These are phyloP conservation scores for Madurella fahalii DNA, from an alignment of 2,329 filamentous ascomycete species.

Conservation along the genomic window DNA sequence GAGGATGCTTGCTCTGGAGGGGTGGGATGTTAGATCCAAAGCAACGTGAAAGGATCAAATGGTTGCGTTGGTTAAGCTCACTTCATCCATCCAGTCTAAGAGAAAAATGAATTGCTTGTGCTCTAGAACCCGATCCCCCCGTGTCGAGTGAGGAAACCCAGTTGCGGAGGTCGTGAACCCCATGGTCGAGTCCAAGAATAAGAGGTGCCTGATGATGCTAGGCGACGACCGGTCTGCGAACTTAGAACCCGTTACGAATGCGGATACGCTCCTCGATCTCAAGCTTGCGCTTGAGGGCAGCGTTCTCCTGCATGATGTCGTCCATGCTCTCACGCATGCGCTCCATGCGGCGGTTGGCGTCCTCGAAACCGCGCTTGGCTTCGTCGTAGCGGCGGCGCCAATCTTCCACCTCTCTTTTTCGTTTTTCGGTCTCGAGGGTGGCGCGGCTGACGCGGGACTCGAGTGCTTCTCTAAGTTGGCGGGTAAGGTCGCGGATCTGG, in stretches of 20 bases:
- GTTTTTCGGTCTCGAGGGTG: constrained; percentile 30
- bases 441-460: constrained; percentile 18
- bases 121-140: no score
- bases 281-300: constrained; percentile 27
- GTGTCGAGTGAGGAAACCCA: no score
- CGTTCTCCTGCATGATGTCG: constrained; percentile 28
- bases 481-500: constrained; percentile 34
- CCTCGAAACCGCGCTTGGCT: constrained; percentile 21
- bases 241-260: background rate
- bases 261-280: constrained; percentile 2
- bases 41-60: no score
- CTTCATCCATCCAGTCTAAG: no score
- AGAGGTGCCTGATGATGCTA: no score
- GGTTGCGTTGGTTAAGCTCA: no score
- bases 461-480: constrained; percentile 30
- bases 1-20: no score
- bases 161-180: no score
- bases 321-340: constrained; percentile 28
- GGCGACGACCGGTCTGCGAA: no score
- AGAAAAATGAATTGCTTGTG: no score
- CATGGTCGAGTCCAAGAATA: no score
- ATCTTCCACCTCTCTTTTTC: constrained; percentile 31
- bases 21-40: no score
- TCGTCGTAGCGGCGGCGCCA: constrained; percentile 28
- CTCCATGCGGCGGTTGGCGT: constrained; percentile 24